phyloP scores from a whole-genome alignment of 768 basidiomycete species.

The Psilocybe tampanensis region DNA sequence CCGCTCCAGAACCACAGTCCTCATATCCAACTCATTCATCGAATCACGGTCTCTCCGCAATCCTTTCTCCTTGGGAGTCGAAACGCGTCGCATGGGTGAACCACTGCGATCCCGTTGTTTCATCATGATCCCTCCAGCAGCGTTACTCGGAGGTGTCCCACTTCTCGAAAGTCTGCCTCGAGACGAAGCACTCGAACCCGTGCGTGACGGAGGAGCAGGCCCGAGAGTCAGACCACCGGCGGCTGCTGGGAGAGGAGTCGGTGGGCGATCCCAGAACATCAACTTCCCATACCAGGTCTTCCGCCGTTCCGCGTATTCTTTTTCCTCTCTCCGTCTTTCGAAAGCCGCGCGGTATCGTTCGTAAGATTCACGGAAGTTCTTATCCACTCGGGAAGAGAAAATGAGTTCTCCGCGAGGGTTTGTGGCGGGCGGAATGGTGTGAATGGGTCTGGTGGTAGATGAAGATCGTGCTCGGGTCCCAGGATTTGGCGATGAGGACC shows the following conservation, averaged over 20 bases:
- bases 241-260: conserved; percentile 13
- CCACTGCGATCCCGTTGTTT: conserved; percentile 30
- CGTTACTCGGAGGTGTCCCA: conserved; percentile 33
- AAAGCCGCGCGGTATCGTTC: conserved; percentile 90
- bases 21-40: conserved; percentile 18
- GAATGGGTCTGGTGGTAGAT: conserved; percentile 55
- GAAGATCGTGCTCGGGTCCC: conserved; percentile 29
- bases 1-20: conserved; percentile 19
- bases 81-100: conserved; percentile 15
- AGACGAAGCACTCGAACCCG: conserved; percentile 27
- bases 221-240: neutral
- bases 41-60: conserved; percentile 18
- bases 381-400: conserved; percentile 87
- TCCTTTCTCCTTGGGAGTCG: conserved; percentile 6
- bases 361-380: conserved; percentile 84
- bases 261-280: conserved; percentile 27
- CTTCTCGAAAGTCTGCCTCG: conserved; percentile 33
- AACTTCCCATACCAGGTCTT: conserved; percentile 35
- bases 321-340: conserved; percentile 75
- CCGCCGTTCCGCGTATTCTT: conserved; percentile 40
- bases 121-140: conserved; percentile 26
- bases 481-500: conserved; percentile 40
- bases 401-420: conserved; percentile 97
- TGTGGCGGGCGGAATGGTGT: conserved; percentile 84
- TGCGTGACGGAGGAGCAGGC: conserved; percentile 24